These are phyloP conservation scores for Metschnikowia santaceciliae DNA, from an alignment of 805 yeast genomes.

Conservation along the genomic window DNA sequence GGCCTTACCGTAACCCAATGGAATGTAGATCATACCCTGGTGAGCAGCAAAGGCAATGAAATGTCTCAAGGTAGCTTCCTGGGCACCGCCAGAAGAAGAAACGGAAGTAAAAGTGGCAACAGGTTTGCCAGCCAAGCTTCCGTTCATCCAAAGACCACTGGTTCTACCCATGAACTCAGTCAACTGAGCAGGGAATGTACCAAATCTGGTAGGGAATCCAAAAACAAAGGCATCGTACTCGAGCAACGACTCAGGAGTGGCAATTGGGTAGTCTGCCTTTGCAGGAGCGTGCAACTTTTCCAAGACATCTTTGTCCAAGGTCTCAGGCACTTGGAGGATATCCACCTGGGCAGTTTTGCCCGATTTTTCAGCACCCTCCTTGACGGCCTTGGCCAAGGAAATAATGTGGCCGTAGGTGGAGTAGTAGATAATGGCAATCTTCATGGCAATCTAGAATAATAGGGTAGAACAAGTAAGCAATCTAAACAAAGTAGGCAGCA, in stretches of 20 bases:
- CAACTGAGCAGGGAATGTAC: slow-evolving; percentile 21
- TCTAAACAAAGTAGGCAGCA: too few relatives aligned
- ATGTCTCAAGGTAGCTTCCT: slow-evolving; percentile 66
- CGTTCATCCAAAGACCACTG: slow-evolving; percentile 19
- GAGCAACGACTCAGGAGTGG: slow-evolving; percentile 18
- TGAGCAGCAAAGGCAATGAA: slow-evolving; percentile 63
- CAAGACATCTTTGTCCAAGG: slow-evolving; percentile 20
- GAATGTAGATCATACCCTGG: slow-evolving; percentile 78
- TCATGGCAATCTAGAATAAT: slow-evolving; percentile 7
- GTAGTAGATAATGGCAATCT: slow-evolving; percentile 18
- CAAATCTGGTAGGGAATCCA: slow-evolving; percentile 20
- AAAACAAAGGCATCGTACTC: slow-evolving; percentile 19
- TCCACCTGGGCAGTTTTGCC: slow-evolving; percentile 42
- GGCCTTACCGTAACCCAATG: slow-evolving; percentile 65
- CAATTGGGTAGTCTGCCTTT: slow-evolving; percentile 19
- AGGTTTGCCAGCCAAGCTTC: slow-evolving; percentile 19
- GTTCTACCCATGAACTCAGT: slow-evolving; percentile 20
- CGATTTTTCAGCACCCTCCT: slow-evolving; percentile 14
- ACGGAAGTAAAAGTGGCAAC: slow-evolving; percentile 68
- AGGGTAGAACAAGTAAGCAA: too few relatives aligned
- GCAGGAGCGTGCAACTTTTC: slow-evolving; percentile 18
- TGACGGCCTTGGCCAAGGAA: slow-evolving; percentile 17
- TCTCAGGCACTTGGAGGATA: slow-evolving; percentile 53
- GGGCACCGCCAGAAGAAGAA: slow-evolving; percentile 80
- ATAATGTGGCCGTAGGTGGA: slow-evolving; percentile 19